Conservation (phyloP, 1,139 yeast species). For the Meyerozyma athensensis region DNA sequence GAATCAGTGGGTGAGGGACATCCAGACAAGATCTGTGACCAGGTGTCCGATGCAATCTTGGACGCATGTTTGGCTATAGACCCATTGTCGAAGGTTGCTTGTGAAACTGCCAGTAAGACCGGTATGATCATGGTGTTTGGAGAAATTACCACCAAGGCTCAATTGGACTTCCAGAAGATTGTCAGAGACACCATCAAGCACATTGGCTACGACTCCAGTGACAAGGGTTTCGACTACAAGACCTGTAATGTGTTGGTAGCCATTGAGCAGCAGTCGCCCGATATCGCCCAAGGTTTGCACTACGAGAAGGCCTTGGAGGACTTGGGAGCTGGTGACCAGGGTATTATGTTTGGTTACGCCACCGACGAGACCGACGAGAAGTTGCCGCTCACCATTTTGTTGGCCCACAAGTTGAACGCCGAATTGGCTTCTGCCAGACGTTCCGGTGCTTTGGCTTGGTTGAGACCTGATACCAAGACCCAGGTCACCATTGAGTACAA, state of each 20-base stretch:
- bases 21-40: conserved; percentile 99
- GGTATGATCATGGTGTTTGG: conserved; percentile 99
- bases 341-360: conserved; percentile 99
- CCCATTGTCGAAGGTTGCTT: conserved; percentile 97
- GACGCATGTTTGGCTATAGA: conserved; percentile 96
- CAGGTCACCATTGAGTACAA: conserved; percentile 97
- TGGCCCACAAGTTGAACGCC: conserved; percentile 94
- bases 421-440: conserved; percentile 98
- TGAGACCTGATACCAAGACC: conserved; percentile 99
- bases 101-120: conserved; percentile 98
- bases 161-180: conserved; percentile 92
- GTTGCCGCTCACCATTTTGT: conserved; percentile 89
- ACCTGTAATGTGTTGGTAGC: conserved; percentile 99
- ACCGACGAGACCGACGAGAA: conserved; percentile 98
- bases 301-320: conserved; percentile 95
- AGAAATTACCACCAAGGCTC: conserved; percentile 97
- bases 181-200: conserved; percentile 97
- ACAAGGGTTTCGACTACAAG: conserved; percentile 97
- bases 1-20: conserved; percentile 99
- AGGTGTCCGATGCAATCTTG: conserved; percentile 95
- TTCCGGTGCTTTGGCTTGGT: conserved; percentile 89
- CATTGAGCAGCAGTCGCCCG: conserved; percentile 98
- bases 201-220: conserved; percentile 95
- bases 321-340: conserved; percentile 99
- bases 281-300: conserved; percentile 98